Percentiles rank a stretch among this genome's conserved stretches.
Evolutionary conservation across 2,329 filamentous ascomycete species (phyloP).

Genomic region (Sporothrix pseudoabietina): DNA sequence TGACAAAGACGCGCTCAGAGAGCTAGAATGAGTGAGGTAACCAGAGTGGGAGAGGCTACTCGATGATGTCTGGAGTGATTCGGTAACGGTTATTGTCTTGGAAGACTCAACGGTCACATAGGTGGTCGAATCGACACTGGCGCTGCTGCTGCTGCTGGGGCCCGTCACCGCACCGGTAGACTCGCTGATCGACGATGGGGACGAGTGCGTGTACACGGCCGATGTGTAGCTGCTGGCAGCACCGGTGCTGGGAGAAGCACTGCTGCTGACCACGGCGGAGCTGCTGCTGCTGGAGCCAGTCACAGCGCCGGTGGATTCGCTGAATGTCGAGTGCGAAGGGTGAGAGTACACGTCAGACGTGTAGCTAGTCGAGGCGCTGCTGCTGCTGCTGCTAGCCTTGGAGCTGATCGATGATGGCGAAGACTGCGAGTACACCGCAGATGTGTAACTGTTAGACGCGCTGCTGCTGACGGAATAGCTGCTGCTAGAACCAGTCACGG

Average conservation of each 20-base stretch:
- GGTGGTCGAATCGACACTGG: constrained; percentile 2
- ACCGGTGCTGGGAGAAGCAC: neutral
- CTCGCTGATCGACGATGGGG: neutral
- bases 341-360: no score
- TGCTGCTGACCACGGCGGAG: neutral
- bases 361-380: neutral
- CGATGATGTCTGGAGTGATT: neutral
- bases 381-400: neutral
- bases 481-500: neutral
- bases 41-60: neutral
- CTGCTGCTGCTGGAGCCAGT: neutral
- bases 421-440: constrained; percentile 12
- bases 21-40: neutral
- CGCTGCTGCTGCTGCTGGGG: neutral
- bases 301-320: neutral
- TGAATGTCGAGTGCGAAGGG: neutral
- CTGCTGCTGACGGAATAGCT: neutral
- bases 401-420: neutral
- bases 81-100: constrained; percentile 9
- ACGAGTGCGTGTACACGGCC: neutral
- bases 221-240: neutral
- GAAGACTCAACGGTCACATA: constrained; percentile 27
- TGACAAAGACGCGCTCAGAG: neutral
- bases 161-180: neutral
- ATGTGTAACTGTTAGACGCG: constrained; percentile 11